phyloP scores from a whole-genome alignment of 257 asterid species.

The Ocimum tenuiflorum region DNA sequence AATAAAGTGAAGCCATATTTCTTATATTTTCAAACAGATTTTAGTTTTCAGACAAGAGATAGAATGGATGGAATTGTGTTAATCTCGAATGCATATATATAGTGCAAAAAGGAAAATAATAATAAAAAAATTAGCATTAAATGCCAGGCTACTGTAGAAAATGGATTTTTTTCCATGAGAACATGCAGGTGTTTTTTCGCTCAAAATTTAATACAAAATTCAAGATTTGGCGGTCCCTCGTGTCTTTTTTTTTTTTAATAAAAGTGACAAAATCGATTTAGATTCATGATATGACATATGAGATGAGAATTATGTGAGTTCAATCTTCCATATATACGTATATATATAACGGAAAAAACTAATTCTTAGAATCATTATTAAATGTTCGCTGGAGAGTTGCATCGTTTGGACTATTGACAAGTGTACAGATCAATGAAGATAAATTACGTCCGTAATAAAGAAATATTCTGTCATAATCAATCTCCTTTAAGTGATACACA shows the following conservation, averaged over 20 bases:
- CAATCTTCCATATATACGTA: too few relatives aligned
- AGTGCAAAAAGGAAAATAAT: slow-evolving; percentile 9
- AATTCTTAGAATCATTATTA: too few relatives aligned
- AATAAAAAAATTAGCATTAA: slow-evolving; percentile 52
- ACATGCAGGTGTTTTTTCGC: slow-evolving; percentile 57
- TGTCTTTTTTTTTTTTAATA: slow-evolving; percentile 31
- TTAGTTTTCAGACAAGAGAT: not conserved
- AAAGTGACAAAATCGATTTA: not conserved
- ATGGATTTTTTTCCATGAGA: slow-evolving; percentile 35
- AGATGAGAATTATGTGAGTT: too few relatives aligned
- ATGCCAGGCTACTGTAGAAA: slow-evolving; percentile 40
- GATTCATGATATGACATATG: slow-evolving; percentile 14
- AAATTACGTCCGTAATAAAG: too few relatives aligned
- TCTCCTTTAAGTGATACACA: too few relatives aligned
- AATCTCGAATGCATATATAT: not conserved
- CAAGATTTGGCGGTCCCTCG: slow-evolving; percentile 30
- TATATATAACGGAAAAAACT: too few relatives aligned
- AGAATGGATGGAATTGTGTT: slow-evolving; percentile 12
- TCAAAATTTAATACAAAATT: slow-evolving; percentile 30
- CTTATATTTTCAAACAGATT: too few relatives aligned
- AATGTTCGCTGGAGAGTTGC: too few relatives aligned
- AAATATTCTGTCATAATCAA: too few relatives aligned
- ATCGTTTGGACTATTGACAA: too few relatives aligned
- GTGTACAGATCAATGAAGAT: too few relatives aligned
- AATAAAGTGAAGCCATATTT: slow-evolving; percentile 29